Conservation (phyloP, 2,329 filamentous ascomycete genomes). For the Amesomyces nigricolor region DNA sequence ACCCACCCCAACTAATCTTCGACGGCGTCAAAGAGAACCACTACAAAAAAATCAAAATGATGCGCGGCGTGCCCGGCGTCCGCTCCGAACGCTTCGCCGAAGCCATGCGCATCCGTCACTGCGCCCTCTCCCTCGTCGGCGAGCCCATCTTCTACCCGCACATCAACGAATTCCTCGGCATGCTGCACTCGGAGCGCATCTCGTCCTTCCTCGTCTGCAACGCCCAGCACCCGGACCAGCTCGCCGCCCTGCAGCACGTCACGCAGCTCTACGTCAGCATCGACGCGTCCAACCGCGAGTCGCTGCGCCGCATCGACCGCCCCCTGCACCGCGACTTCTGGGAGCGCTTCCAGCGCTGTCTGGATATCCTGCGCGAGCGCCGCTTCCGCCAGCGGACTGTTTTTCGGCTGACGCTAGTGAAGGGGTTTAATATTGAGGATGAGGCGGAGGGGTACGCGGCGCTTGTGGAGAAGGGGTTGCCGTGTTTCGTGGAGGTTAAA, state of each 20-base stretch:
- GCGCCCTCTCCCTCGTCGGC: slow-evolving; percentile 84
- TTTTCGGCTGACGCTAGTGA: slow-evolving; percentile 90
- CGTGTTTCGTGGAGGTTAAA: slow-evolving; percentile 92
- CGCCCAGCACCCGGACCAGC: slow-evolving; percentile 88
- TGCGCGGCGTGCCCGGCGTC: slow-evolving; percentile 89
- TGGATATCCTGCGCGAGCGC: slow-evolving; percentile 81
- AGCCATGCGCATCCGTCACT: slow-evolving; percentile 89
- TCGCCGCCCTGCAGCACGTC: slow-evolving; percentile 74
- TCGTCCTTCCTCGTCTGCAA: slow-evolving; percentile 96
- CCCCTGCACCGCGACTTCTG: slow-evolving; percentile 95
- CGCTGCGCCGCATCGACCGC: slow-evolving; percentile 79
- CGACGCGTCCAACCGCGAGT: slow-evolving; percentile 86
- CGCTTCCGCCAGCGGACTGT: slow-evolving; percentile 85
- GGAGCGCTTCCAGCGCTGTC: slow-evolving; percentile 87
- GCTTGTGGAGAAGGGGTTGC: slow-evolving; percentile 77
- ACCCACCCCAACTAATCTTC: slow-evolving; percentile 85
- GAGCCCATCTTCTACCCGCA: slow-evolving; percentile 99
- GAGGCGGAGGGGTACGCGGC: slow-evolving; percentile 87
- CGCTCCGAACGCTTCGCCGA: slow-evolving; percentile 87
- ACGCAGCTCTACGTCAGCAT: slow-evolving; percentile 97
- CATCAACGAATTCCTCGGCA: slow-evolving; percentile 82
- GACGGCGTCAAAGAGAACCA: slow-evolving; percentile 84
- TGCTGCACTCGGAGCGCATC: slow-evolving; percentile 82
- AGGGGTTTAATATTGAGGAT: slow-evolving; percentile 96
- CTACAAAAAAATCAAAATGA: slow-evolving; percentile 97